These are phyloP conservation scores for Russula abietina DNA, from an alignment of 768 basidiomycete species.

Conservation along the genomic window DNA sequence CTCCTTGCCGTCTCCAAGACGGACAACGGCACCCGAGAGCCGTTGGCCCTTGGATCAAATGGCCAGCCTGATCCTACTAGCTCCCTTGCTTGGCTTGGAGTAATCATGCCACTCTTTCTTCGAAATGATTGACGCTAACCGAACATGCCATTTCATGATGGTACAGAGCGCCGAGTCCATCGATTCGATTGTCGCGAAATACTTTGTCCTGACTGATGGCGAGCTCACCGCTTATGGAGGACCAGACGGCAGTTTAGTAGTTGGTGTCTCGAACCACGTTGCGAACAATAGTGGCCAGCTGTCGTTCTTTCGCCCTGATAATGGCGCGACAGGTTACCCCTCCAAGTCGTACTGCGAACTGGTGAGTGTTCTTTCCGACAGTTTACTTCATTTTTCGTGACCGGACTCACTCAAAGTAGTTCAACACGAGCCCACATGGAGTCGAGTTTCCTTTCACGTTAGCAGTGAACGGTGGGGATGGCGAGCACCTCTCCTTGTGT, in stretches of 20 bases:
- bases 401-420: neutral
- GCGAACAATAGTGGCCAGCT: neutral
- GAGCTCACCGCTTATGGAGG: constrained; percentile 4
- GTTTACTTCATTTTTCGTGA: neutral
- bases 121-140: neutral
- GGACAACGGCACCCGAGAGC: neutral
- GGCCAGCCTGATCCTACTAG: neutral
- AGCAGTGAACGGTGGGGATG: constrained; percentile 4
- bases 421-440: constrained; percentile 7
- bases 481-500: neutral
- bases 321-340: neutral
- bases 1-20: neutral
- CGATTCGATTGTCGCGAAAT: neutral
- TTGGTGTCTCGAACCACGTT: neutral
- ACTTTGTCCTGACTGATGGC: constrained; percentile 3
- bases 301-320: neutral
- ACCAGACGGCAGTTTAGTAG: neutral
- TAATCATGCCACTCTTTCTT: neutral
- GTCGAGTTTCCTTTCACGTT: neutral
- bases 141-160: neutral
- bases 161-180: constrained; percentile 3
- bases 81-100: neutral
- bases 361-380: neutral
- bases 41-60: neutral
- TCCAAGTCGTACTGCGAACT: constrained; percentile 7